Percentiles rank a stretch among this genome's conserved stretches.
phyloP scores from a whole-genome alignment of 768 basidiomycete genomes.

The Panaeolus papilionaceus region DNA sequence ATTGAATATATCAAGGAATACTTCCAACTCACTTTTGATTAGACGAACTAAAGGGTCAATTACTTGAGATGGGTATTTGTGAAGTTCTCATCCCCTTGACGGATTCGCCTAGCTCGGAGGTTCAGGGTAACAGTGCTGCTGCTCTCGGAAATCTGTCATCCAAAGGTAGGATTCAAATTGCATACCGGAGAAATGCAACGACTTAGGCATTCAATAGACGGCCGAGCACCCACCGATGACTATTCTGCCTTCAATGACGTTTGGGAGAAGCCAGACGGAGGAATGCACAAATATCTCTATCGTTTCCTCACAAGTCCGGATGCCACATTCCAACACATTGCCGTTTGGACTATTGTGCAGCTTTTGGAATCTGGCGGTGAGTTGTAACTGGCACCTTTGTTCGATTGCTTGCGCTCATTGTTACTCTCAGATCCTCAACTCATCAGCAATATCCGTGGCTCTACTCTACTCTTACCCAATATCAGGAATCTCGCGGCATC shows the following conservation, averaged over 20 bases:
- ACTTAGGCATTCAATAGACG: conserved; percentile 51
- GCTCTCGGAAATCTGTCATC: conserved; percentile 97
- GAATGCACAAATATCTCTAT: conserved; percentile 94
- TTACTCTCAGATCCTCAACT: conserved; percentile 75
- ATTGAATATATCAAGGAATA: not conserved
- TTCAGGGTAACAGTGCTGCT: conserved; percentile 98
- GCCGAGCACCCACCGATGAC: conserved; percentile 79
- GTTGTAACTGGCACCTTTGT: conserved; percentile 19
- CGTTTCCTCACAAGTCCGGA: conserved; percentile 93
- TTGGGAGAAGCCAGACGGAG: conserved; percentile 98
- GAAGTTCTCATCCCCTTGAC: conserved; percentile 97
- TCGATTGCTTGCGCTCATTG: not conserved
- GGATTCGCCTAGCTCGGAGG: conserved; percentile 95
- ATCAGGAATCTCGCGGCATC: conserved; percentile 85
- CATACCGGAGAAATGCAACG: not conserved
- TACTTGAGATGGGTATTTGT: conserved; percentile 98
- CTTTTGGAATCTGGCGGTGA: conserved; percentile 93
- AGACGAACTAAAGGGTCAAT: conserved; percentile 97
- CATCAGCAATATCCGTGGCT: conserved; percentile 88
- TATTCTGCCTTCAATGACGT: conserved; percentile 98
- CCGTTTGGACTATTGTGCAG: conserved; percentile 99
- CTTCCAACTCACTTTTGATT: conserved; percentile 18
- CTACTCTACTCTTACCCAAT: conserved; percentile 80
- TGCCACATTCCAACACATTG: conserved; percentile 99
- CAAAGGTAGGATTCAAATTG: conserved; percentile 64